Conservation (phyloP, 768 basidiomycete species). For the Polyporus arcularius region DNA sequence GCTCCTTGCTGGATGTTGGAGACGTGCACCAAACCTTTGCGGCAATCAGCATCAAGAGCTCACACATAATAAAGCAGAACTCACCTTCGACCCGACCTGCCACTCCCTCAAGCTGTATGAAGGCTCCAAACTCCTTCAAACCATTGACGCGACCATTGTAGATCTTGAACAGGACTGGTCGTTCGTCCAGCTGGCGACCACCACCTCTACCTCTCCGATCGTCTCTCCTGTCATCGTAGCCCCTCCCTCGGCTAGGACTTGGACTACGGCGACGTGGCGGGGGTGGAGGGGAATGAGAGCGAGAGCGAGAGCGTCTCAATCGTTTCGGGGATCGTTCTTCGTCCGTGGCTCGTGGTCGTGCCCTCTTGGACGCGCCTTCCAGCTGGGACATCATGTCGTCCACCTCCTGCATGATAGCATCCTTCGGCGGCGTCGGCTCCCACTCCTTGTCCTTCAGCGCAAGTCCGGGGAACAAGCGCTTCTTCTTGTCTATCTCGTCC, state of each 20-base stretch:
- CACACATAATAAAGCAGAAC: constrained; percentile 22
- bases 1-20: constrained; percentile 86
- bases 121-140: constrained; percentile 95
- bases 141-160: constrained; percentile 86
- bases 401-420: constrained; percentile 83
- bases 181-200: constrained; percentile 64
- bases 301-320: constrained; percentile 52
- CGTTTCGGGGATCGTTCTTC: constrained; percentile 55
- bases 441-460: constrained; percentile 77
- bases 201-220: constrained; percentile 41
- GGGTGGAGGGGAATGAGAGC: constrained; percentile 47
- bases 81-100: constrained; percentile 85
- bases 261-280: constrained; percentile 51
- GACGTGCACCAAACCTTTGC: constrained; percentile 93
- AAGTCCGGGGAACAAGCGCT: constrained; percentile 88
- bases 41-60: background rate
- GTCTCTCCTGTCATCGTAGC: constrained; percentile 43
- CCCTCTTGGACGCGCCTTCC: constrained; percentile 68
- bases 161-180: constrained; percentile 90
- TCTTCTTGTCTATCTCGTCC: constrained; percentile 73
- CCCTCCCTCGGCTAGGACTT: constrained; percentile 62
- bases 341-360: constrained; percentile 40
- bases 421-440: constrained; percentile 61
- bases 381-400: constrained; percentile 86
- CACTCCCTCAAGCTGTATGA: constrained; percentile 87